Conservation (phyloP, 1,284 basidiomycete genomes). For the Sporisorium graminicola region DNA sequence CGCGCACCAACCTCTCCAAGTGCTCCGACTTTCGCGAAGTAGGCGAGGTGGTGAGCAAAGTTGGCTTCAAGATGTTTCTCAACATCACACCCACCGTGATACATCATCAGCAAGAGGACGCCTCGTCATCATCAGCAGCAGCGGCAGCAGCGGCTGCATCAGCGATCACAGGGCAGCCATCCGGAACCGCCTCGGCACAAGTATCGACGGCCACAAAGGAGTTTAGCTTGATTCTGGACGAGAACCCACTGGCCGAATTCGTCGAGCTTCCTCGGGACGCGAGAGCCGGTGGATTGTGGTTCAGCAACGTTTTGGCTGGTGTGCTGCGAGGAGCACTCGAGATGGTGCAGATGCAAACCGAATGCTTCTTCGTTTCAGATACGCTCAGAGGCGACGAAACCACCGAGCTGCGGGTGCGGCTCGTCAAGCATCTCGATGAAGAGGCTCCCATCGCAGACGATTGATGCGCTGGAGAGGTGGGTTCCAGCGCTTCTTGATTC, state of each 20-base stretch:
- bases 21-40: slow-evolving; percentile 93
- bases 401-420: slow-evolving; percentile 90
- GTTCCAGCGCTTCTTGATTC: not conserved
- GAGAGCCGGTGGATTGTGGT: slow-evolving; percentile 81
- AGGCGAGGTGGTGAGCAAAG: slow-evolving; percentile 73
- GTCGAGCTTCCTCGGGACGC: slow-evolving; percentile 96
- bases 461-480: slow-evolving; percentile 26
- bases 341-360: slow-evolving; percentile 99
- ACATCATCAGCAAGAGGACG: slow-evolving; percentile 72
- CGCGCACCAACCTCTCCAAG: slow-evolving; percentile 77
- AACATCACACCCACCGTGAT: slow-evolving; percentile 89
- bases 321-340: slow-evolving; percentile 92
- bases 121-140: slow-evolving; percentile 24
- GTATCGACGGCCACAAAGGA: slow-evolving; percentile 59
- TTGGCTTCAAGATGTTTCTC: slow-evolving; percentile 98
- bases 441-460: slow-evolving; percentile 74
- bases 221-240: slow-evolving; percentile 89
- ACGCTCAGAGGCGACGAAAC: slow-evolving; percentile 90
- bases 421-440: slow-evolving; percentile 93
- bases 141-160: slow-evolving; percentile 14
- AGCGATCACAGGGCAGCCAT: slow-evolving; percentile 14
- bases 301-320: slow-evolving; percentile 94
- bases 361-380: slow-evolving; percentile 89
- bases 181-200: slow-evolving; percentile 15
- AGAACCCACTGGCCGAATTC: slow-evolving; percentile 96